Percentiles rank a stretch among this genome's conserved stretches.
Evolutionary conservation across 2,329 filamentous ascomycete species (phyloP).

Genomic region (Claviceps capensis): DNA sequence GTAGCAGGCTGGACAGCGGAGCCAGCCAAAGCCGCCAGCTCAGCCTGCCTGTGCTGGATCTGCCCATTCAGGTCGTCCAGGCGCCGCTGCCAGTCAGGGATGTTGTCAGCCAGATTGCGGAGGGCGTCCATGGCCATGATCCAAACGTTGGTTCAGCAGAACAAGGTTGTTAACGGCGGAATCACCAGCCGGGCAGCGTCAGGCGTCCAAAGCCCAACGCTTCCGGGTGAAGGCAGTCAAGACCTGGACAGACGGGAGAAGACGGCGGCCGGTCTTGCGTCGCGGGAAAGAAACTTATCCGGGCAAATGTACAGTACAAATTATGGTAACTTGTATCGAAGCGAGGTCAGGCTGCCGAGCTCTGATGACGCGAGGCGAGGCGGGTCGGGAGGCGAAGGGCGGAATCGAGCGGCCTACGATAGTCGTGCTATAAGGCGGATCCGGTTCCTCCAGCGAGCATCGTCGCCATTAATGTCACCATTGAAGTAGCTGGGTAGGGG

Average conservation of each 20-base stretch:
- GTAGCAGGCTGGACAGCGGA: constrained; percentile 12
- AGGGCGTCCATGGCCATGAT: constrained; percentile 41
- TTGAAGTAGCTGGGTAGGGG: too few relatives aligned
- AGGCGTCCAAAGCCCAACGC: constrained; percentile 20
- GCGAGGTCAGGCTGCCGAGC: not conserved
- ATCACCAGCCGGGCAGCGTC: constrained; percentile 13
- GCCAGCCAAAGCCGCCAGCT: constrained; percentile 36
- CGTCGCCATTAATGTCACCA: not conserved
- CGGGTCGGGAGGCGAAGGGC: not conserved
- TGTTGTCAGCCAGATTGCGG: constrained; percentile 37
- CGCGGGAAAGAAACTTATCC: not conserved
- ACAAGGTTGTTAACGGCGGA: constrained; percentile 16
- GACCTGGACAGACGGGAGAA: not conserved
- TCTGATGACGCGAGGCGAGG: not conserved
- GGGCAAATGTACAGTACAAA: not conserved
- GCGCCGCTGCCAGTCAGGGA: constrained; percentile 45
- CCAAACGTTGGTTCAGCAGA: constrained; percentile 15
- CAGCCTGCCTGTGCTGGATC: constrained; percentile 46
- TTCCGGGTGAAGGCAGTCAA: not conserved
- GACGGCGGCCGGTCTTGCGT: not conserved
- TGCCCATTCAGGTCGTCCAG: constrained; percentile 47
- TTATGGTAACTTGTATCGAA: not conserved
- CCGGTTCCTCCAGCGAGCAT: not conserved
- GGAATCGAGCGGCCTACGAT: not conserved
- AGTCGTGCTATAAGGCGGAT: not conserved